Evolutionary conservation across 2,329 filamentous ascomycete species (phyloP).

Genomic region (Colletotrichum australisinense): DNA sequence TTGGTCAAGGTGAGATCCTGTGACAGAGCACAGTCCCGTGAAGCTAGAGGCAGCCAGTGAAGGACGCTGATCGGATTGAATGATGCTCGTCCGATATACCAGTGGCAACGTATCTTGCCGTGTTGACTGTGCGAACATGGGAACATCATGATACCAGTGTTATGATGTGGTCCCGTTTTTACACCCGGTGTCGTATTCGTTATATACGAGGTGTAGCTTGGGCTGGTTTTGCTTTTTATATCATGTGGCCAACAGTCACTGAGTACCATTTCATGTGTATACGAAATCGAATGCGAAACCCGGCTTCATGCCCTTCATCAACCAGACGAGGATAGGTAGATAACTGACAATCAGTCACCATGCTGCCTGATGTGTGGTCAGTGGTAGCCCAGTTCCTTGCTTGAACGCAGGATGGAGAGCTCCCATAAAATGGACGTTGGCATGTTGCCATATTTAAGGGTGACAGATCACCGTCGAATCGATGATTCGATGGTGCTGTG

Average conservation of each 20-base stretch:
- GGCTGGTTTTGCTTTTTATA: neutral
- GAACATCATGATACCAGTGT: neutral
- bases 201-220: neutral
- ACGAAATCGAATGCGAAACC: neutral
- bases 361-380: too few relatives aligned
- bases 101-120: neutral
- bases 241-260: neutral
- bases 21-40: neutral
- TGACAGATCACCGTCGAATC: conserved; percentile 17
- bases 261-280: neutral
- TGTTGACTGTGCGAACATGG: neutral
- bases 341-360: too few relatives aligned
- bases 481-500: neutral
- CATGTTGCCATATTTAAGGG: conserved; percentile 25
- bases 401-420: neutral
- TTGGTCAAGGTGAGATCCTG: neutral
- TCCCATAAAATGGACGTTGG: neutral
- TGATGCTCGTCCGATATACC: neutral
- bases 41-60: neutral
- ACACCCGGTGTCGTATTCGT: neutral
- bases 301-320: neutral
- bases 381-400: neutral
- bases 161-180: neutral
- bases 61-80: neutral
- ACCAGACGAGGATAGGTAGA: neutral